Percentiles rank a stretch among this genome's conserved stretches.
phyloP scores from a whole-genome alignment of 768 basidiomycete species.

The Pleurotus salmoneostramineus region DNA sequence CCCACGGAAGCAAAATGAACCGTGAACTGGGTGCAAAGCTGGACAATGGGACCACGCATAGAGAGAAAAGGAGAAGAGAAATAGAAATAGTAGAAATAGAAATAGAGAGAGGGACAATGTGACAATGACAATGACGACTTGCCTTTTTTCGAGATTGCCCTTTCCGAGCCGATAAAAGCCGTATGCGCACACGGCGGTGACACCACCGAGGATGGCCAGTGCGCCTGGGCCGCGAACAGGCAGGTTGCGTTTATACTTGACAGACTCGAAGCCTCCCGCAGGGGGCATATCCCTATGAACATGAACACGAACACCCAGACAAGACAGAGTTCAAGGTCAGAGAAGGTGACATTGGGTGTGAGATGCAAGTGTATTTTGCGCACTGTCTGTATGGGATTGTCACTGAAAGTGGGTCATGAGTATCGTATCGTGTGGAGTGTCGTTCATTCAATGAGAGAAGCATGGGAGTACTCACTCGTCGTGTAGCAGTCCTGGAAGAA shows the following conservation, averaged over 20 bases:
- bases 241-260: constrained; percentile 95
- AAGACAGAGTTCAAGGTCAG: constrained; percentile 3
- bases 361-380: constrained; percentile 28
- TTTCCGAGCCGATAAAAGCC: constrained; percentile 90
- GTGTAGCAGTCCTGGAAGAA: neutral
- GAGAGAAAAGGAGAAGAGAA: no score
- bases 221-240: constrained; percentile 87
- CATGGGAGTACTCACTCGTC: neutral
- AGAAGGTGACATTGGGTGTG: constrained; percentile 22
- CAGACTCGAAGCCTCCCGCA: constrained; percentile 82
- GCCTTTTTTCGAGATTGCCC: constrained; percentile 94
- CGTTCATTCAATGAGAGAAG: neutral
- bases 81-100: no score
- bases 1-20: constrained; percentile 16
- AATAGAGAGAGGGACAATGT: no score
- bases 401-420: constrained; percentile 34
- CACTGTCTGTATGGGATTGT: constrained; percentile 62
- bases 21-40: no score
- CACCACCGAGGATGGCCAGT: constrained; percentile 79
- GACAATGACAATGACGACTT: no score
- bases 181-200: constrained; percentile 80
- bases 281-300: constrained; percentile 88
- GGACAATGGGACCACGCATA: no score
- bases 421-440: constrained; percentile 1
- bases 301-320: constrained; percentile 8